Evolutionary conservation across 1,284 basidiomycete species (phyloP), one percentile per base, ranked within the genome.

Genomic region (Puccinia brachypodii): DNA sequence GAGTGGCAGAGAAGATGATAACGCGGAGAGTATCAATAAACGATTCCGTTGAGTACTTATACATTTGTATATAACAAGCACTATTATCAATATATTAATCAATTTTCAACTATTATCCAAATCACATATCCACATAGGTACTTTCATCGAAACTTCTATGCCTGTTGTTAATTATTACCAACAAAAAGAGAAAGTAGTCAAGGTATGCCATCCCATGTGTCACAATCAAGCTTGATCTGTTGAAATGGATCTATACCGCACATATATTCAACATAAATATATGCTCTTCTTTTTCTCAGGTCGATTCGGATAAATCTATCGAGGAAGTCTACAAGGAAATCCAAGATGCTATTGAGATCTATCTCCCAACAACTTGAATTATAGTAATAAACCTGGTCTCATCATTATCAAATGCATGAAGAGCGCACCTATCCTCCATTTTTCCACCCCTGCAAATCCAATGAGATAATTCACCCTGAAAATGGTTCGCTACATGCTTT

Each of bases 1-100:
- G 0, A 95, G 93, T 82, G 96, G 97, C 25, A 89, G 97, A 40
- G 94, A 94, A 85, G 97, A 99, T 85, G 97, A 99, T 87, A 99
- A 99, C 86, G 89, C 89, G 31, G 95, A 98, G 88, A 95, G 92
- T 86, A 98, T 99, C 88, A 93, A 91, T 88, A 99, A 99, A 88
- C 93, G 97, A 16, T 98, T 99, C 89, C 89, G 94, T 93, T 86
- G 72, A 92, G 89, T 2, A 16, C 13, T n/a, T n/a, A n/a, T n/a
- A n/a, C n/a, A n/a, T n/a, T n/a, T n/a, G n/a, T n/a, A n/a, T n/a
- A n/a, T n/a, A n/a, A n/a, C n/a, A n/a, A n/a, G n/a, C n/a, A n/a
- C n/a, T n/a, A n/a, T n/a, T n/a, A n/a, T n/a, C n/a, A n/a, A n/a
- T n/a, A 40, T 28, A 31, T 16, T 56, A n/a, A 56, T 31, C 58